A percentile compares a stretch with the other conserved stretches of the same genome.
phyloP scores from a whole-genome alignment of 2,329 filamentous ascomycete species.

The Hypocreales sp. region DNA sequence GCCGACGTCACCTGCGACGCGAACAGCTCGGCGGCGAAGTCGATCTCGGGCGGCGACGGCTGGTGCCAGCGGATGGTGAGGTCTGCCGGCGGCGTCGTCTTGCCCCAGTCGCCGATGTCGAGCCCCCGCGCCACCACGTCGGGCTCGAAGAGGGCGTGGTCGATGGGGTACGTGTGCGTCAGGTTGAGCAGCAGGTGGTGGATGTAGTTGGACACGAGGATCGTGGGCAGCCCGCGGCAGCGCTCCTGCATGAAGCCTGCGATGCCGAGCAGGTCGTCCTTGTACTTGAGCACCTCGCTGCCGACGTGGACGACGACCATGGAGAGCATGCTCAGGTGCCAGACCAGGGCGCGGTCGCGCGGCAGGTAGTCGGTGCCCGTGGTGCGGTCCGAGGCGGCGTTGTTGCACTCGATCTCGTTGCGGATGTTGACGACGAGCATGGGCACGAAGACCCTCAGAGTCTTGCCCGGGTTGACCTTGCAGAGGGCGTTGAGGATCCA shows the following conservation, averaged over 20 bases:
- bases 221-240: slow-evolving; percentile 83
- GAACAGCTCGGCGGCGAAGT: slow-evolving; percentile 82
- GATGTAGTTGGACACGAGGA: slow-evolving; percentile 94
- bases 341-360: slow-evolving; percentile 81
- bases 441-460: slow-evolving; percentile 77
- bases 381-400: slow-evolving; percentile 85
- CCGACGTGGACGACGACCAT: slow-evolving; percentile 98
- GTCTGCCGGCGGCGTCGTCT: slow-evolving; percentile 54
- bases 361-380: slow-evolving; percentile 88
- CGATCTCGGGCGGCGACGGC: slow-evolving; percentile 62
- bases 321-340: slow-evolving; percentile 92
- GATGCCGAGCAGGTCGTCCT: slow-evolving; percentile 77
- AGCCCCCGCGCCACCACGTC: slow-evolving; percentile 55
- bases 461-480: slow-evolving; percentile 90
- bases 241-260: slow-evolving; percentile 93
- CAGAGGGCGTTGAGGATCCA: slow-evolving; percentile 95
- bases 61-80: slow-evolving; percentile 86
- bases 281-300: slow-evolving; percentile 75
- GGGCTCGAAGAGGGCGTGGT: slow-evolving; percentile 79
- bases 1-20: slow-evolving; percentile 69
- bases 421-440: slow-evolving; percentile 84
- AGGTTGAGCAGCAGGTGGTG: slow-evolving; percentile 91
- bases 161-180: slow-evolving; percentile 84
- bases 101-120: slow-evolving; percentile 71
- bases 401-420: slow-evolving; percentile 93